Evolutionary conservation across 139 green algal genomes (phyloP).

Genomic region (Parachlorella kessleri): DNA sequence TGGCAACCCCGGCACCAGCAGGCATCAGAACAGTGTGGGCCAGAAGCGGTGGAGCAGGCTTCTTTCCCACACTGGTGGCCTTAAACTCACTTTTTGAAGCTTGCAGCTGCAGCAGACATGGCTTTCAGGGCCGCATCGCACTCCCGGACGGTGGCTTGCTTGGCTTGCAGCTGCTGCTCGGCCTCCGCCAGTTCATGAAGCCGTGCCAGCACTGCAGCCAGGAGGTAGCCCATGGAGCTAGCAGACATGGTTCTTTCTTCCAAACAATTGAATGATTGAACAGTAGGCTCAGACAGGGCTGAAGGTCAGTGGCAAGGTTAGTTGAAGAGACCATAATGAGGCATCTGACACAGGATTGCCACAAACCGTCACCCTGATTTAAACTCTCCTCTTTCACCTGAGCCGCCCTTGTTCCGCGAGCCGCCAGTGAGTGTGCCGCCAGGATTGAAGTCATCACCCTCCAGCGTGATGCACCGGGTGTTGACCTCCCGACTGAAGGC

Average conservation of each 20-base stretch:
- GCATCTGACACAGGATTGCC: too few species aligned
- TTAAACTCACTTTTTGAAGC: slow-evolving; percentile 58
- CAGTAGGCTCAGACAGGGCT: too few species aligned
- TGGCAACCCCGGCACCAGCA: too few species aligned
- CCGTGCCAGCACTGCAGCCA: slow-evolving; percentile 56
- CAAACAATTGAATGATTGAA: too few species aligned
- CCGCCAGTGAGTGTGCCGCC: slow-evolving; percentile 81
- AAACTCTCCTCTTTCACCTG: neutral
- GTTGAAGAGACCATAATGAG: too few species aligned
- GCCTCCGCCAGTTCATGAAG: slow-evolving; percentile 74
- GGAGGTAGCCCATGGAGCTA: too few species aligned
- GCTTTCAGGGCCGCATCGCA: slow-evolving; percentile 45
- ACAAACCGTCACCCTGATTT: too few species aligned
- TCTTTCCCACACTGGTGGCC: too few species aligned
- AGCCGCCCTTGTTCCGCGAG: slow-evolving; percentile 56
- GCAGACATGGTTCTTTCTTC: too few species aligned
- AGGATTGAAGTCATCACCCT: slow-evolving; percentile 98
- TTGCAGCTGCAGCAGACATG: slow-evolving; percentile 41
- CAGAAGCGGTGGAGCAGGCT: too few species aligned
- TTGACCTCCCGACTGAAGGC: slow-evolving; percentile 89
- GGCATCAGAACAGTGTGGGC: too few species aligned
- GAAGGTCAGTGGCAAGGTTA: too few species aligned
- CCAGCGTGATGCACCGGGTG: slow-evolving; percentile 90
- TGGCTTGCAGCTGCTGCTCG: slow-evolving; percentile 53
- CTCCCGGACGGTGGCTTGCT: slow-evolving; percentile 32